Percentiles rank a stretch among this genome's conserved stretches.
Conservation (phyloP, 2,329 filamentous ascomycete species). For the Penicillium sp. region DNA sequence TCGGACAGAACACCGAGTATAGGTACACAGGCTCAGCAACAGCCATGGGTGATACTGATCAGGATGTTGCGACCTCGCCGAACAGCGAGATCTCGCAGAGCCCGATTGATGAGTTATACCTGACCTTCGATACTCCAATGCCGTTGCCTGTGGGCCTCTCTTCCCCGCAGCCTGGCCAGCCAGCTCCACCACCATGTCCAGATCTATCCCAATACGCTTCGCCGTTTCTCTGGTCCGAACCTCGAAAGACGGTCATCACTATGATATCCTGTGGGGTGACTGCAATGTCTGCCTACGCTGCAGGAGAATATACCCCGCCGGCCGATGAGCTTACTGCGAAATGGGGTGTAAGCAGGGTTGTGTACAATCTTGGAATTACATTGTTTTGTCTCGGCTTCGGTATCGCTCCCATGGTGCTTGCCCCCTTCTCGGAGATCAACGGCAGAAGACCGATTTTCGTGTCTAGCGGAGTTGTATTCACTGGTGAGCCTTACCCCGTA, state of each 20-base stretch:
- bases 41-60: not conserved
- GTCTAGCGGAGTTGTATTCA: conserved; percentile 70
- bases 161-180: conserved; percentile 30
- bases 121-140: conserved; percentile 64
- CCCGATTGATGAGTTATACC: conserved; percentile 59
- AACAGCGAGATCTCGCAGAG: not conserved
- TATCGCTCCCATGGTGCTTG: conserved; percentile 82
- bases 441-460: conserved; percentile 82
- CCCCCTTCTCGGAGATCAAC: conserved; percentile 83
- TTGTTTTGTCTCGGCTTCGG: conserved; percentile 80
- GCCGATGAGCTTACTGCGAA: conserved; percentile 67
- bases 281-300: conserved; percentile 74
- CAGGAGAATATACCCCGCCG: conserved; percentile 77
- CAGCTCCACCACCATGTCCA: conserved; percentile 59
- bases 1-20: conserved; percentile 16
- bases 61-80: not conserved
- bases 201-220: conserved; percentile 69
- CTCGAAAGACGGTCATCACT: conserved; percentile 70
- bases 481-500: conserved; percentile 39
- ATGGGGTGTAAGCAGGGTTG: conserved; percentile 66
- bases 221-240: conserved; percentile 72
- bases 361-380: conserved; percentile 73
- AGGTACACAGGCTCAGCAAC: not conserved
- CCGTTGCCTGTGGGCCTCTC: conserved; percentile 45
- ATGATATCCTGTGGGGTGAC: conserved; percentile 76